Evolutionary conservation across 352 stramenopile species (phyloP).

Genomic region (Albugo laibachii): DNA sequence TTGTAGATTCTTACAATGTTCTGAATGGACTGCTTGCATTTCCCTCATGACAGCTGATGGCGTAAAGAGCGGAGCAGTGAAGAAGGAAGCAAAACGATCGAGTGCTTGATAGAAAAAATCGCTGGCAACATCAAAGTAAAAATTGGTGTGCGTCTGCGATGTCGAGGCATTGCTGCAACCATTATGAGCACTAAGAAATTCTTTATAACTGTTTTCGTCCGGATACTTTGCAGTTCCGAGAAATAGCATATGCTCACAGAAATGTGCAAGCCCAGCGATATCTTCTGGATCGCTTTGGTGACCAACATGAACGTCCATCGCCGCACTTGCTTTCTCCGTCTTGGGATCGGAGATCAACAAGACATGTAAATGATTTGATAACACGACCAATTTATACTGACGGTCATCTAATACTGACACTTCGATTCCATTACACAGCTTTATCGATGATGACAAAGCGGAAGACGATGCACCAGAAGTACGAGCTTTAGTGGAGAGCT

Average conservation of each 20-base stretch:
- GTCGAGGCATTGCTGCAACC: constrained; percentile 93
- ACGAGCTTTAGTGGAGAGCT: too few relatives aligned
- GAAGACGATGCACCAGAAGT: too few relatives aligned
- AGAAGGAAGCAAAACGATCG: constrained; percentile 96
- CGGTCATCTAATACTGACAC: constrained; percentile 43
- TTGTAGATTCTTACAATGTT: constrained; percentile 93
- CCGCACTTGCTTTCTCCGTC: constrained; percentile 83
- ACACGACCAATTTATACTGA: constrained; percentile 25
- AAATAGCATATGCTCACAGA: constrained; percentile 96
- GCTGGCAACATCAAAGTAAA: constrained; percentile 90
- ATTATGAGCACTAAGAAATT: constrained; percentile 85
- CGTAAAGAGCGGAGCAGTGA: constrained; percentile 90
- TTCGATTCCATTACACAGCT: constrained; percentile 26
- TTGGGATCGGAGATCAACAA: constrained; percentile 81
- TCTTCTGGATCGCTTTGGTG: constrained; percentile 78
- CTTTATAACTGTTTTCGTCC: constrained; percentile 87
- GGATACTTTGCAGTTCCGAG: constrained; percentile 92
- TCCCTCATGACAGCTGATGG: constrained; percentile 82
- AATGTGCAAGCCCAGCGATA: constrained; percentile 79
- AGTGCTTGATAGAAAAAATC: constrained; percentile 64
- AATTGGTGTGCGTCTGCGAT: constrained; percentile 90
- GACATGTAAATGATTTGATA: constrained; percentile 38
- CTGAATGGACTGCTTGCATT: constrained; percentile 91
- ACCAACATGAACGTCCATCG: constrained; percentile 91
- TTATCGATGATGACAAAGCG: constrained; percentile 7